phyloP scores from a whole-genome alignment of 2,329 filamentous ascomycete species.

The Aureobasidium sp. region DNA sequence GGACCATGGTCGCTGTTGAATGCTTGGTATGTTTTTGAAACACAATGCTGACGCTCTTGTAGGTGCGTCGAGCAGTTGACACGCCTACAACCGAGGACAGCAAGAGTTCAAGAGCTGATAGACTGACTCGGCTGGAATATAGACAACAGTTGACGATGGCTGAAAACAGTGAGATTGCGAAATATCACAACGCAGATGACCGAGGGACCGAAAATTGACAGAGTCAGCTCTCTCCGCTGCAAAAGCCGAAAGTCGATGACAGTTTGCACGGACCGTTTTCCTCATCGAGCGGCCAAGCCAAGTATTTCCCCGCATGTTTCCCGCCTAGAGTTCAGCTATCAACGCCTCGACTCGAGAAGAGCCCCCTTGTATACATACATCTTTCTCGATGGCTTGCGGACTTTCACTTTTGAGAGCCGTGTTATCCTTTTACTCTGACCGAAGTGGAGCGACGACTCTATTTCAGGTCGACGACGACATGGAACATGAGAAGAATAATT shows the following conservation, averaged over 20 bases:
- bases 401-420: not conserved
- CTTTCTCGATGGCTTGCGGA: not conserved
- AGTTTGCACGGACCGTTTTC: constrained; percentile 13
- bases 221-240: not conserved
- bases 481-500: constrained; percentile 1
- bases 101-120: not conserved
- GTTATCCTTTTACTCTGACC: not conserved
- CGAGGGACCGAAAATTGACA: not conserved
- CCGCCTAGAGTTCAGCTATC: not conserved
- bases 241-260: not conserved
- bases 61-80: not conserved
- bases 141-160: not conserved
- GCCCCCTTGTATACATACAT: not conserved
- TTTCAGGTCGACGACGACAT: constrained; percentile 2
- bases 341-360: not conserved
- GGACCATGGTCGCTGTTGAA: not conserved
- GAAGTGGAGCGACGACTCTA: constrained; percentile 1
- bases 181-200: constrained; percentile 12
- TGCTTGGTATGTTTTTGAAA: not conserved
- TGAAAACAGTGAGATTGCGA: constrained; percentile 1
- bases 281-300: not conserved
- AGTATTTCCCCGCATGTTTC: not conserved
- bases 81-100: not conserved
- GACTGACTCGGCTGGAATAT: not conserved
- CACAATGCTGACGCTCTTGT: not conserved